Evolutionary conservation across 768 basidiomycete genomes (phyloP), one percentile per base, ranked within the genome.

Genomic region (Rhizopogon sp.): DNA sequence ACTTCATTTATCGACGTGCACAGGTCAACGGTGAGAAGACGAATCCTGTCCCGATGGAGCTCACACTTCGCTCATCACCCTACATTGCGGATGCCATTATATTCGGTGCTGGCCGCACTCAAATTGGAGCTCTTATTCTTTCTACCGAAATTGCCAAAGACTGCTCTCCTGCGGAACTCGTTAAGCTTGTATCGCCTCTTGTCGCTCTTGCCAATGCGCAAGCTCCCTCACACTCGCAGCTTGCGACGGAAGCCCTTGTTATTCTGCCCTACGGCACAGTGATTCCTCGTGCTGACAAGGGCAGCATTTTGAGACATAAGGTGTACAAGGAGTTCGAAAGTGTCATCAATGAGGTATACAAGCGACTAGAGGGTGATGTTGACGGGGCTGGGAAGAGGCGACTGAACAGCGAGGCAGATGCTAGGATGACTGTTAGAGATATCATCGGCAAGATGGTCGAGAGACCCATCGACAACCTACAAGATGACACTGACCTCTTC

Each of bases 11-110:
- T 8, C 66, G 73, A 55, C 67, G 67, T 8, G 58, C 72, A 2
- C n/a, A 66, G 65, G 60, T 68, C 1, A 66, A 66, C 10, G 79
- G 82, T 6, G 81, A 83, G 66, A 83, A 83, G 69, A 80, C 79
- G 9, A 81, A 81, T 57, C 79, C 79, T 5, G 76, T 80, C 5
- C 79, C 80, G 0, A 79, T 82, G 52, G 81, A 82, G 58, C 71
- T 79, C 39, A 68, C 72, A 17, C 74, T 82, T 52, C 77, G 77
- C 17, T 79, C 79, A 3, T 67, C 67, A 3, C 74, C 78, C 1
- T 72, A 73, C 50, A 72, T 82, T 16, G 65, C 70, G 0, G 81
- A 83, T 52, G 80, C 77, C 31, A 74, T 83, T 58, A 75, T 83
- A 49, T 83, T 83, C 41, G 82, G 81, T 10, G 70, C 75, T 14